A percentile compares a stretch with the other conserved stretches of the same genome.
Conservation (phyloP, 2,329 filamentous ascomycete species). For the Penicillium hesseltinei region DNA sequence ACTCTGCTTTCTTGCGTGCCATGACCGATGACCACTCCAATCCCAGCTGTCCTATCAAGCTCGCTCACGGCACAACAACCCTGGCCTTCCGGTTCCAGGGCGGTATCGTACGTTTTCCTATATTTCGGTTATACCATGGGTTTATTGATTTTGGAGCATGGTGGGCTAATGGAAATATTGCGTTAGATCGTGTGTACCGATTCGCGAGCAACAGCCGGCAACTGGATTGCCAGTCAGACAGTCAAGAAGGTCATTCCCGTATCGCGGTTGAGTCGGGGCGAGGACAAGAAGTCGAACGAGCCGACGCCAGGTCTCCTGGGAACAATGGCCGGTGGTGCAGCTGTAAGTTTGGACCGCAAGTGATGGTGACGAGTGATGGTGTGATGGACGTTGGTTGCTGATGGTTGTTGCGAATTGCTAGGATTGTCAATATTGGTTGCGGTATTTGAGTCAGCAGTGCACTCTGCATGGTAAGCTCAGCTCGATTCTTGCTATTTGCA, state of each 20-base stretch:
- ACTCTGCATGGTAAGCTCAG: conserved; percentile 70
- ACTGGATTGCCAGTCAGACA: conserved; percentile 99
- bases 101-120: conserved; percentile 62
- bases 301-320: conserved; percentile 65
- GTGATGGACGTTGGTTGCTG: conserved; percentile 6
- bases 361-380: background rate
- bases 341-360: conserved; percentile 53
- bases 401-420: conserved; percentile 31
- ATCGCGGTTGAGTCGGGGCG: conserved; percentile 40
- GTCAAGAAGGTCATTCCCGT: conserved; percentile 94
- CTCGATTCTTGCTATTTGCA: background rate
- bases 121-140: background rate
- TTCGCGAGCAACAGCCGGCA: conserved; percentile 92
- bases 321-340: conserved; percentile 97
- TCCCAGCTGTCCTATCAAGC: conserved; percentile 97
- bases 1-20: conserved; percentile 90
- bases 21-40: conserved; percentile 97
- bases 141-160: background rate
- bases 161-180: background rate
- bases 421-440: conserved; percentile 99
- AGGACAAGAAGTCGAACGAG: conserved; percentile 35
- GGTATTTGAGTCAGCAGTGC: conserved; percentile 98
- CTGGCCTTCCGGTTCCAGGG: conserved; percentile 97
- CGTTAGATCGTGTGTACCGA: conserved; percentile 86
- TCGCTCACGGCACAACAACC: conserved; percentile 97